phyloP scores from a whole-genome alignment of 2,329 filamentous ascomycete genomes.

The Ceratocystis variospora region DNA sequence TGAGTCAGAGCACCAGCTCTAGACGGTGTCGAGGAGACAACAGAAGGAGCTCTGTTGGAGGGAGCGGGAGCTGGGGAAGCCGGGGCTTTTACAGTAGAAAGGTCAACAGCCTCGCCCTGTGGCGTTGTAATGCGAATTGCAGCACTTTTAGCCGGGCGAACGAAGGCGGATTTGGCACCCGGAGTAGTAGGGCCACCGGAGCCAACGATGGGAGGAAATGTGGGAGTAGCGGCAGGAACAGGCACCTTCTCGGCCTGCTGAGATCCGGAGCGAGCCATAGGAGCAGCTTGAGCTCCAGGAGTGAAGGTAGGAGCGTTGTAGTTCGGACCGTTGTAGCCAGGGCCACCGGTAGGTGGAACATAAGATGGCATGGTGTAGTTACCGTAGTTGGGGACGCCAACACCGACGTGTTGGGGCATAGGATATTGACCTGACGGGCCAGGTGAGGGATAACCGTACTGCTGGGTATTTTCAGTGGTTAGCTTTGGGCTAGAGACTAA shows the following conservation, averaged over 20 bases:
- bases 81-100: conserved; percentile 46
- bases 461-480: background rate
- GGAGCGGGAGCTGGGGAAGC: conserved; percentile 42
- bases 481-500: background rate
- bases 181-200: conserved; percentile 35
- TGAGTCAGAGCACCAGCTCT: conserved; percentile 58
- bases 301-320: conserved; percentile 16
- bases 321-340: conserved; percentile 26
- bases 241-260: conserved; percentile 37
- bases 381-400: conserved; percentile 31
- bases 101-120: conserved; percentile 62
- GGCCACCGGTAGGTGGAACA: conserved; percentile 30
- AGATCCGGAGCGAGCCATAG: conserved; percentile 74
- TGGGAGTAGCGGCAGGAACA: conserved; percentile 54
- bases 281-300: conserved; percentile 33
- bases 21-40: conserved; percentile 62
- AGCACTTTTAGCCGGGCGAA: conserved; percentile 30
- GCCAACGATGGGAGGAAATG: conserved; percentile 43
- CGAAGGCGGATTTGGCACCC: conserved; percentile 10
- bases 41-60: conserved; percentile 52
- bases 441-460: conserved; percentile 12
- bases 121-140: conserved; percentile 76
- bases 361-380: conserved; percentile 35
- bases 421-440: conserved; percentile 8
- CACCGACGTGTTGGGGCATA: conserved; percentile 22